A percentile compares a stretch with the other conserved stretches of the same genome.
These are phyloP conservation scores for Fusarium citri DNA, from an alignment of 2,329 filamentous ascomycete species.

Conservation along the genomic window DNA sequence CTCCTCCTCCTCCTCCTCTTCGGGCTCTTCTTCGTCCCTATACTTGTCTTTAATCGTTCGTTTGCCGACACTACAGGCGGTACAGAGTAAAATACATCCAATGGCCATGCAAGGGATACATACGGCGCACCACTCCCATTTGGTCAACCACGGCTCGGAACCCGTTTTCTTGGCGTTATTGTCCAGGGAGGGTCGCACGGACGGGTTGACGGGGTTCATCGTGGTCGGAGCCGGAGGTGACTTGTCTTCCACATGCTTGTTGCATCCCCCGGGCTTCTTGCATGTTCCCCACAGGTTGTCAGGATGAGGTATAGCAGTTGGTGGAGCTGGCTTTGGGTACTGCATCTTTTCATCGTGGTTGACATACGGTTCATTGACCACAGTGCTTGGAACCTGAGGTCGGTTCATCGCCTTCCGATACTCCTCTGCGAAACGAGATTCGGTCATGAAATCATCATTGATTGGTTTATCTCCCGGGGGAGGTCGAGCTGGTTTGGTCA, in stretches of 20 bases:
- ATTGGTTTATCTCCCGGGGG: too few species aligned
- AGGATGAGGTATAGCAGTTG: not conserved
- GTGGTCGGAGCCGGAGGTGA: not conserved
- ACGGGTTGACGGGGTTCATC: too few species aligned
- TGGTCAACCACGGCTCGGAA: accelerated
- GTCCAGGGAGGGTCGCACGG: too few species aligned
- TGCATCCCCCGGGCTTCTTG: not conserved
- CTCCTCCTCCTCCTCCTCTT: too few species aligned
- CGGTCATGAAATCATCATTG: too few species aligned
- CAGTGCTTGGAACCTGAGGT: not conserved
- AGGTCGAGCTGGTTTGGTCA: too few species aligned
- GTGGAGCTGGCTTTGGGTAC: not conserved
- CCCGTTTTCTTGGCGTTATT: too few species aligned
- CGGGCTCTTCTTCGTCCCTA: not conserved
- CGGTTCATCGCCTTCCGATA: not conserved
- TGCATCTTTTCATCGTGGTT: not conserved
- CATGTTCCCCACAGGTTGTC: not conserved
- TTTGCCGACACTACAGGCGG: accelerated
- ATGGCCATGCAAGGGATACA: too few species aligned
- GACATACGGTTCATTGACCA: not conserved
- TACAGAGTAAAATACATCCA: too few species aligned
- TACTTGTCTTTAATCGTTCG: accelerated
- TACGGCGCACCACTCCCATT: too few species aligned
- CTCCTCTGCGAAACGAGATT: too few species aligned
- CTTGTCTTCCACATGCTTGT: not conserved